These are phyloP conservation scores for Hexamita inflata DNA, from an alignment of 208 protist species.

Conservation along the genomic window DNA sequence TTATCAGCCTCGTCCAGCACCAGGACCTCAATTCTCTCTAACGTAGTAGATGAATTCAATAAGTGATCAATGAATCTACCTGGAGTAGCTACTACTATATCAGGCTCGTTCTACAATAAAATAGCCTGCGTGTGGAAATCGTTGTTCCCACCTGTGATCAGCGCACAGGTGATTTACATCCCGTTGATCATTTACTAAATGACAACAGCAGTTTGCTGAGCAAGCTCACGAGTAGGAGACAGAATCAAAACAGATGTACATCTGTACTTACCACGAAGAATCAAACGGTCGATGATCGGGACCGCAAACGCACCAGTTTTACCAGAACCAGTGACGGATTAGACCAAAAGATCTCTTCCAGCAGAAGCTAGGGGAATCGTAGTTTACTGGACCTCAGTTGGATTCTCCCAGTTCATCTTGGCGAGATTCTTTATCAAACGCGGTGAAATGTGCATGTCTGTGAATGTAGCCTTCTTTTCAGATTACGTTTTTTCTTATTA, in stretches of 20 bases:
- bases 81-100: conserved; percentile 65
- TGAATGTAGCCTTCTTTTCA: too few species aligned
- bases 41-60: conserved; percentile 43
- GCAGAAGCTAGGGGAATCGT: too few species aligned
- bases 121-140: background rate
- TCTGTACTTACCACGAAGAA: background rate
- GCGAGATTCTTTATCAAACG: too few species aligned
- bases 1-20: conserved; percentile 15
- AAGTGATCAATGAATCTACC: conserved; percentile 85
- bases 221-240: conserved; percentile 87
- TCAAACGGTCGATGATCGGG: conserved; percentile 56
- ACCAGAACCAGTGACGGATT: conserved; percentile 70
- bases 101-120: conserved; percentile 5
- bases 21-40: background rate
- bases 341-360: conserved; percentile 62
- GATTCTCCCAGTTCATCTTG: too few species aligned
- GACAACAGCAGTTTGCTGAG: conserved; percentile 73
- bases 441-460: too few species aligned
- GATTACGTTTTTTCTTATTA: too few species aligned
- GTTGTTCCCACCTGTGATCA: background rate
- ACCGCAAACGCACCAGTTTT: conserved; percentile 75
- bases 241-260: conserved; percentile 45
- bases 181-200: background rate
- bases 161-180: background rate
- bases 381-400: too few species aligned